Evolutionary conservation across 2,329 filamentous ascomycete genomes (phyloP).

Genomic region (Colletotrichum ledebouriae): DNA sequence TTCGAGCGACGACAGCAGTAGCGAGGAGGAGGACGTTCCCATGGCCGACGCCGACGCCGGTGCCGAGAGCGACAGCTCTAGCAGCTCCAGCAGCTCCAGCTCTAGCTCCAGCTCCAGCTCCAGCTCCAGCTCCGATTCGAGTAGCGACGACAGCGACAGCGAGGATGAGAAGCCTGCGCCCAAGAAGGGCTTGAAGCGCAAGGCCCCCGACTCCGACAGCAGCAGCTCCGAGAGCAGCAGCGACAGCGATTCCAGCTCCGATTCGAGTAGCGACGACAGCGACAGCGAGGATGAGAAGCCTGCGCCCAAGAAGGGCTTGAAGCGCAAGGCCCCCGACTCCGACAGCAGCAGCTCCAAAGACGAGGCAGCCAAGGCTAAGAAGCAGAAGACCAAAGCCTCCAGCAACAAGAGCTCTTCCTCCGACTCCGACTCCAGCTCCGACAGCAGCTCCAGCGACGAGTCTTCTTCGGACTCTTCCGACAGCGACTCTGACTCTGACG

Average conservation of each 20-base stretch:
- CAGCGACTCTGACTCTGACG: conserved; percentile 48
- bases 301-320: conserved; percentile 49
- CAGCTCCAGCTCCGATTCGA: conserved; percentile 48
- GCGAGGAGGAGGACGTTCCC: conserved; percentile 57
- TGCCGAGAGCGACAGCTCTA: conserved; percentile 50
- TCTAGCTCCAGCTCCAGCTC: conserved; percentile 53
- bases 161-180: conserved; percentile 32
- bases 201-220: conserved; percentile 50
- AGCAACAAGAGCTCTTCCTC: conserved; percentile 51
- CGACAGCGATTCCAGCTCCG: conserved; percentile 49
- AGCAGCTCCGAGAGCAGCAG: conserved; percentile 47
- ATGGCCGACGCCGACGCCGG: conserved; percentile 63
- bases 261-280: conserved; percentile 52
- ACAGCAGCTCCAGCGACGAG: conserved; percentile 51
- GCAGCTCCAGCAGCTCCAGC: conserved; percentile 51
- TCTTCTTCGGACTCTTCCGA: conserved; percentile 44
- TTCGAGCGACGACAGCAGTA: conserved; percentile 46
- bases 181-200: conserved; percentile 56
- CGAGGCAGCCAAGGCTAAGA: conserved; percentile 65
- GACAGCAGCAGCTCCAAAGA: conserved; percentile 56
- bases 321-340: conserved; percentile 56
- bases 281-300: conserved; percentile 37
- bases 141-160: conserved; percentile 46
- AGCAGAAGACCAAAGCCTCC: conserved; percentile 59
- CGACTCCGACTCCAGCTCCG: conserved; percentile 47